These are phyloP conservation scores for Yamadazyma insecticola DNA, from an alignment of 805 yeast species.

Conservation along the genomic window DNA sequence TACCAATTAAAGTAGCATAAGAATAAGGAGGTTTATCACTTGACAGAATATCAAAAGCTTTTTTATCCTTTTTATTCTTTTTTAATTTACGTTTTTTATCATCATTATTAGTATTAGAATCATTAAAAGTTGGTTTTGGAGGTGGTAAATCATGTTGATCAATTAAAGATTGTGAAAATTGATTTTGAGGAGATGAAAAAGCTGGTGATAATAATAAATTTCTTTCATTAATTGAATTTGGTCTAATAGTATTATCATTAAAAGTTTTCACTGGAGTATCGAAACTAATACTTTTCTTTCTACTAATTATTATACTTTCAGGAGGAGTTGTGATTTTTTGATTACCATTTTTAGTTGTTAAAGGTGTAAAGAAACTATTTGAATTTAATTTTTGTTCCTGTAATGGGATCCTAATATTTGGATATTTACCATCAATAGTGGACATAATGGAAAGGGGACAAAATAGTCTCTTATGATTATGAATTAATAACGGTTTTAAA, in stretches of 20 bases:
- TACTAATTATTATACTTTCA: constrained; percentile 5
- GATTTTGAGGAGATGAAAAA: constrained; percentile 45
- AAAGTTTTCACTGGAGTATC: constrained; percentile 10
- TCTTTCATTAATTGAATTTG: constrained; percentile 10
- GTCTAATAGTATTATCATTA: constrained; percentile 5
- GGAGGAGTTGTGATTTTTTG: constrained; percentile 37
- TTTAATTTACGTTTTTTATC: constrained; percentile 6
- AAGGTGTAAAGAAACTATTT: constrained; percentile 10
- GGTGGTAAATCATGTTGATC: neutral
- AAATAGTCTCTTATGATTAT: too few species aligned
- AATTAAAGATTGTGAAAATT: neutral
- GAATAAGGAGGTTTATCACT: constrained; percentile 87
- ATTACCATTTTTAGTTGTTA: constrained; percentile 5
- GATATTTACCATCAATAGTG: constrained; percentile 9
- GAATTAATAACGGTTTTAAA: too few species aligned
- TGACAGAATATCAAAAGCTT: constrained; percentile 43
- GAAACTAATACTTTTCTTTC: constrained; percentile 3
- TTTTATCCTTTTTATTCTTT: constrained; percentile 28
- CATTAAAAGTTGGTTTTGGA: constrained; percentile 1
- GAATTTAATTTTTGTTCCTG: constrained; percentile 12
- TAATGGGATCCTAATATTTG: constrained; percentile 13
- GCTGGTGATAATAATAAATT: constrained; percentile 34
- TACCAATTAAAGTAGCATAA: constrained; percentile 88
- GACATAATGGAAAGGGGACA: too few species aligned
- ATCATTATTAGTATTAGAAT: neutral